A percentile compares a stretch with the other conserved stretches of the same genome.
Conservation (phyloP, 345 rosid species). For the Combretum micranthum region DNA sequence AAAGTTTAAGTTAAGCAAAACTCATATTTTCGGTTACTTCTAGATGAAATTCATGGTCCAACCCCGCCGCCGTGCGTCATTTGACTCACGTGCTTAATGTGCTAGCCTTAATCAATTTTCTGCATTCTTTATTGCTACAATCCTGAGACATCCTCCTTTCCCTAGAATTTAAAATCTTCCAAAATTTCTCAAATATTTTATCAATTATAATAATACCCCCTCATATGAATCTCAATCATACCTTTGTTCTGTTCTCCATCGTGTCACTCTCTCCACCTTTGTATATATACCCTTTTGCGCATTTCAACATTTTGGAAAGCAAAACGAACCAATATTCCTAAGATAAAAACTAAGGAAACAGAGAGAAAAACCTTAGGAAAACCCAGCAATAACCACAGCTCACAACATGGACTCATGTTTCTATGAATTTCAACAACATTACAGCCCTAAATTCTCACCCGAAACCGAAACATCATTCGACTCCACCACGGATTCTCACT, state of each 20-base stretch:
- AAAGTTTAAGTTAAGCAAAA: too few relatives aligned
- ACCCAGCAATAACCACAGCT: background rate
- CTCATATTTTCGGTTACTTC: background rate
- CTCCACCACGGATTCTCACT: background rate
- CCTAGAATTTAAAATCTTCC: background rate
- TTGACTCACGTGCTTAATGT: slow-evolving; percentile 18
- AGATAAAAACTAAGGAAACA: too few relatives aligned
- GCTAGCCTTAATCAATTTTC: background rate
- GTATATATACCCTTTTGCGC: slow-evolving; percentile 1
- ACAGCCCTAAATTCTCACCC: slow-evolving; percentile 17
- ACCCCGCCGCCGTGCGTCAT: slow-evolving; percentile 18
- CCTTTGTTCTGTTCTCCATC: background rate
- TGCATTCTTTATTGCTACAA: slow-evolving; percentile 2
- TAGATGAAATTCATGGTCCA: background rate
- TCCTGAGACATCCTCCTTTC: slow-evolving; percentile 8
- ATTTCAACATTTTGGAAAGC: too few relatives aligned
- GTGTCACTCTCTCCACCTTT: background rate
- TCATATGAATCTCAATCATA: background rate
- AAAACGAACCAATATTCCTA: too few relatives aligned
- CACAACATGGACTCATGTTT: slow-evolving; percentile 23
- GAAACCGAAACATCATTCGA: slow-evolving; percentile 6
- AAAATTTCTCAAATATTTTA: background rate
- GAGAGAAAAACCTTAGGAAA: background rate
- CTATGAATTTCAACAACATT: slow-evolving; percentile 11
- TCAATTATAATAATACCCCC: background rate